Conservation (phyloP, 2,329 filamentous ascomycete genomes). For the Chaetomium globosum region DNA sequence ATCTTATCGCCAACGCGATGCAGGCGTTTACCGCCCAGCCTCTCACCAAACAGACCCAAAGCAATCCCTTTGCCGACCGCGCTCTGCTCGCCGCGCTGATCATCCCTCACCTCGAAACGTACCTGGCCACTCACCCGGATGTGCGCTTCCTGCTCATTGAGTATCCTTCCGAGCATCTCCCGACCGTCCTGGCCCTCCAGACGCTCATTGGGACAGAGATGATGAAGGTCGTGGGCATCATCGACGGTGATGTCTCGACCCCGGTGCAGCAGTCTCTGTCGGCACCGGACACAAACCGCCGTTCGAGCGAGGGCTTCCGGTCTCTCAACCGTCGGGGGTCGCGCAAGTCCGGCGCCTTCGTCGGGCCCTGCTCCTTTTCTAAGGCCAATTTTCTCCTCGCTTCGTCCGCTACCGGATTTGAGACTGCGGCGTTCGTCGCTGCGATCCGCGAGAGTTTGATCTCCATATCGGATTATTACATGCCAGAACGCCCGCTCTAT, state of each 20-base stretch:
- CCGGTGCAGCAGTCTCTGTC: conserved; percentile 36
- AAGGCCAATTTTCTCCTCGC: conserved; percentile 62
- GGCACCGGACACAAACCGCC: conserved; percentile 32
- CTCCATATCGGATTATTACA: conserved; percentile 52
- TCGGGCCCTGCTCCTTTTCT: conserved; percentile 44
- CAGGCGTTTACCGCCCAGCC: conserved; percentile 59
- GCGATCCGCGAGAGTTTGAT: conserved; percentile 55
- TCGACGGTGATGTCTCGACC: conserved; percentile 47
- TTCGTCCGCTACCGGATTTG: conserved; percentile 55
- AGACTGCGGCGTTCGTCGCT: conserved; percentile 58
- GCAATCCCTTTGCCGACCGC: conserved; percentile 59
- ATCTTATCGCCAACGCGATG: conserved; percentile 63
- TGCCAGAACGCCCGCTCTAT: conserved; percentile 41
- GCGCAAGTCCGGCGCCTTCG: conserved; percentile 3
- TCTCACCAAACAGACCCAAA: conserved; percentile 52
- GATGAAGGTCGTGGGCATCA: conserved; percentile 61
- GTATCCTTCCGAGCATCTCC: conserved; percentile 59
- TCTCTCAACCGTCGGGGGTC: conserved; percentile 16
- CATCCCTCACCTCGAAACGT: conserved; percentile 63
- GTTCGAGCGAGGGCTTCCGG: conserved; percentile 33
- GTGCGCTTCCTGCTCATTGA: conserved; percentile 62
- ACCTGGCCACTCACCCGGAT: conserved; percentile 55
- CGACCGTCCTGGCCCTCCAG: conserved; percentile 60
- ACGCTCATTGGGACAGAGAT: conserved; percentile 58
- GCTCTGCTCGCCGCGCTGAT: conserved; percentile 60